These are phyloP conservation scores for Alternaria ventricosa DNA, from an alignment of 2,329 filamentous ascomycete species.

Conservation along the genomic window DNA sequence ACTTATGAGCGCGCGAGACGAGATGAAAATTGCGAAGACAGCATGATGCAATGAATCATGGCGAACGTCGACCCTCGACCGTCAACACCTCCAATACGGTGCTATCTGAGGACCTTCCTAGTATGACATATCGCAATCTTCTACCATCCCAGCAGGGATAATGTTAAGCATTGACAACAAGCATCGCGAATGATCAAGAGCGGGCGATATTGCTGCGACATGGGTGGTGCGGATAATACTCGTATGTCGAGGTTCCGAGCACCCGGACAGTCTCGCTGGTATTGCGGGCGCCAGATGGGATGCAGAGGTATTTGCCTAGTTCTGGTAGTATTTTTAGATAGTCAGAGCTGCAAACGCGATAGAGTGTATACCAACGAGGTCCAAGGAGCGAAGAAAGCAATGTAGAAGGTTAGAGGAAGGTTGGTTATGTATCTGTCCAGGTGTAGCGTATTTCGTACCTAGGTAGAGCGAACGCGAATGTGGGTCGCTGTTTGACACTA, in stretches of 20 bases:
- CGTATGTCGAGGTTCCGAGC: background rate
- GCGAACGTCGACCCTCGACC: background rate
- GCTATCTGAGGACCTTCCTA: background rate
- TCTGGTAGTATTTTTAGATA: background rate
- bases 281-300: background rate
- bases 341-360: background rate
- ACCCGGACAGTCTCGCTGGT: background rate
- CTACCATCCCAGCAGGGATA: background rate
- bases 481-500: background rate
- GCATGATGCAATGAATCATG: background rate
- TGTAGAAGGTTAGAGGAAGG: background rate
- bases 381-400: background rate
- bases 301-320: background rate
- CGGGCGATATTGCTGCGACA: background rate
- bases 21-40: background rate
- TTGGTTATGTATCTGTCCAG: background rate
- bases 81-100: background rate
- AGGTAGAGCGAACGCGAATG: background rate
- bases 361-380: background rate
- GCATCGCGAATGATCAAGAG: background rate
- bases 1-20: background rate
- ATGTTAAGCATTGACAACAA: background rate
- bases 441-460: background rate
- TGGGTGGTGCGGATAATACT: background rate
- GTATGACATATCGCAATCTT: background rate